These are phyloP conservation scores for Rhinocladiella mackenziei DNA, from an alignment of 2,329 filamentous ascomycete genomes.

Conservation along the genomic window DNA sequence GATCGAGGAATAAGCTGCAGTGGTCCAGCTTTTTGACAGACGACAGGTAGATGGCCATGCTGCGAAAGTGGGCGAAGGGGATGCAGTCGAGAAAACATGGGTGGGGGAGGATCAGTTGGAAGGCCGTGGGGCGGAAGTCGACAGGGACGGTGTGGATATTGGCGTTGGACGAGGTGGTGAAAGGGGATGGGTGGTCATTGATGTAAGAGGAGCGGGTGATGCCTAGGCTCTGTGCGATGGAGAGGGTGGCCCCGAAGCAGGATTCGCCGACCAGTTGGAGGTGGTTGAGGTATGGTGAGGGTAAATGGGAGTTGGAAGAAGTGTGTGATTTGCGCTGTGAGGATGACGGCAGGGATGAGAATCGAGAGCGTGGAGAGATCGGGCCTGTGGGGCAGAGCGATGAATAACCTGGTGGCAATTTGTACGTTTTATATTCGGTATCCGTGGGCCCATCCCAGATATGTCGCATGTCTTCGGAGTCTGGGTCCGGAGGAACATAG, in stretches of 20 bases:
- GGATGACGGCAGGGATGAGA: not conserved
- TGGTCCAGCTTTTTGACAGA: constrained; percentile 33
- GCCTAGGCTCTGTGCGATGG: constrained; percentile 19
- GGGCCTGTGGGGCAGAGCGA: not conserved
- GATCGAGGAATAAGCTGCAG: constrained; percentile 37
- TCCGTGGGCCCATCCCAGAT: constrained; percentile 14
- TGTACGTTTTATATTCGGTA: constrained; percentile 10
- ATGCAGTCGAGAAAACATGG: constrained; percentile 24
- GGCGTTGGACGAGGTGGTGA: constrained; percentile 13
- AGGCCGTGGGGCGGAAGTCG: constrained; percentile 17
- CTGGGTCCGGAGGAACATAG: constrained; percentile 13
- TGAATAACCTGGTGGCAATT: constrained; percentile 10
- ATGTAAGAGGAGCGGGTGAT: constrained; percentile 17
- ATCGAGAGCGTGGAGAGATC: not conserved
- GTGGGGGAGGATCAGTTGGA: constrained; percentile 21
- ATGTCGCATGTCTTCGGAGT: constrained; percentile 13
- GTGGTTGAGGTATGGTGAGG: constrained; percentile 22
- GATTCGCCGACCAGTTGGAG: constrained; percentile 21
- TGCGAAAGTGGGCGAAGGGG: constrained; percentile 23
- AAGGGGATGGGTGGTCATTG: constrained; percentile 25
- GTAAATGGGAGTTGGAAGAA: constrained; percentile 1
- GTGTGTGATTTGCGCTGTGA: constrained; percentile 1
- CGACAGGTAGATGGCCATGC: constrained; percentile 21
- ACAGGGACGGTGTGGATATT: constrained; percentile 12
- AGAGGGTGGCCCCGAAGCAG: constrained; percentile 22